phyloP scores from a whole-genome alignment of 805 yeast species.

The Starmera quercuum region DNA sequence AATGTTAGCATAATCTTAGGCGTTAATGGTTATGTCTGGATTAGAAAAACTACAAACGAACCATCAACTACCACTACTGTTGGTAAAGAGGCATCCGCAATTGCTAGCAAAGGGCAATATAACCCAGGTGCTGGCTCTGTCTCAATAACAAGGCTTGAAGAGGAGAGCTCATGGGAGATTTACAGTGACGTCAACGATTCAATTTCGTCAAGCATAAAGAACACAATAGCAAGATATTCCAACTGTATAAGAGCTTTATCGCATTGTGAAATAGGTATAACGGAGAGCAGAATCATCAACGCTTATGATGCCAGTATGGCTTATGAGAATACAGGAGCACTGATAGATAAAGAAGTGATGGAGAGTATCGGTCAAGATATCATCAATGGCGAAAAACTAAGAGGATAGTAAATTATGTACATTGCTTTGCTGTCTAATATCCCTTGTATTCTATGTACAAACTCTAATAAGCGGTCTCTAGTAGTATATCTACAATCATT shows the following conservation, averaged over 20 bases:
- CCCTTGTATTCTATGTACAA: background rate
- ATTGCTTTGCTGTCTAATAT: too few species aligned
- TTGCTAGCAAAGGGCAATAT: slow-evolving; percentile 26
- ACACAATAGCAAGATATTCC: slow-evolving; percentile 75
- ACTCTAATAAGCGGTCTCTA: background rate
- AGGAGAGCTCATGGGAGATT: slow-evolving; percentile 91
- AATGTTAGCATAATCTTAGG: slow-evolving; percentile 86
- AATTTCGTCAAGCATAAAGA: slow-evolving; percentile 53
- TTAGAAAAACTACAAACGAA: slow-evolving; percentile 55
- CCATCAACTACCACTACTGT: slow-evolving; percentile 17
- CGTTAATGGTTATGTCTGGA: slow-evolving; percentile 92
- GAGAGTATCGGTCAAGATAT: slow-evolving; percentile 67
- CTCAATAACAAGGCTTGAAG: slow-evolving; percentile 79
- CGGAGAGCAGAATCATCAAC: slow-evolving; percentile 67
- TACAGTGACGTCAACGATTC: slow-evolving; percentile 83
- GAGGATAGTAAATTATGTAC: slow-evolving; percentile 37
- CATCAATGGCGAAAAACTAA: slow-evolving; percentile 64
- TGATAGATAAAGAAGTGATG: slow-evolving; percentile 69
- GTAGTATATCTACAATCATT: background rate
- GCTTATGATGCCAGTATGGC: slow-evolving; percentile 90
- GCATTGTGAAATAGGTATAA: slow-evolving; percentile 80
- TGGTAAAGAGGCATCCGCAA: slow-evolving; percentile 26
- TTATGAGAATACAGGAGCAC: slow-evolving; percentile 58
- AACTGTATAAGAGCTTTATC: slow-evolving; percentile 79
- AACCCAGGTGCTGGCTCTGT: slow-evolving; percentile 53